Percentiles rank a stretch among this genome's conserved stretches.
Evolutionary conservation across 2,329 filamentous ascomycete genomes (phyloP).

Genomic region (Fusarium kyushuense): DNA sequence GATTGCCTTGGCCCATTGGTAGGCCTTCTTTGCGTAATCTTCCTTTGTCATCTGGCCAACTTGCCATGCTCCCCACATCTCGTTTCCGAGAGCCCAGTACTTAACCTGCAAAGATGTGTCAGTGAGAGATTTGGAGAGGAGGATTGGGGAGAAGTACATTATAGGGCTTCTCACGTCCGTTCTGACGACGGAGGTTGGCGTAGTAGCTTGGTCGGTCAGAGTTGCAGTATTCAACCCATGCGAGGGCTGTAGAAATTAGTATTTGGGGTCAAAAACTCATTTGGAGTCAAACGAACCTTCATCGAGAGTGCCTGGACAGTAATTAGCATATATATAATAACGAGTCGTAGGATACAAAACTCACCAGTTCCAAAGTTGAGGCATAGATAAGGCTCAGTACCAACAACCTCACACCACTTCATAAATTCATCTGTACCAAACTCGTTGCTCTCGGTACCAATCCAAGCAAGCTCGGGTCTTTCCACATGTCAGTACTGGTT

Average conservation of each 20-base stretch:
- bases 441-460: slow-evolving; percentile 79
- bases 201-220: slow-evolving; percentile 81
- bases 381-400: slow-evolving; percentile 82
- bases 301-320: slow-evolving; percentile 54
- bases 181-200: slow-evolving; percentile 80
- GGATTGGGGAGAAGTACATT: slow-evolving; percentile 53
- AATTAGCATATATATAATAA: not conserved
- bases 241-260: slow-evolving; percentile 61
- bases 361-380: slow-evolving; percentile 83
- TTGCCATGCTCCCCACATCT: slow-evolving; percentile 75
- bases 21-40: slow-evolving; percentile 75
- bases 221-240: slow-evolving; percentile 91
- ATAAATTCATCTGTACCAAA: slow-evolving; percentile 91
- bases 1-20: slow-evolving; percentile 78
- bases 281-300: slow-evolving; percentile 45
- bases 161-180: slow-evolving; percentile 82
- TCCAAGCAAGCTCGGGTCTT: slow-evolving; percentile 80
- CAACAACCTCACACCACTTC: slow-evolving; percentile 79
- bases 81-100: slow-evolving; percentile 89
- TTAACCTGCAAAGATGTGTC: slow-evolving; percentile 62
- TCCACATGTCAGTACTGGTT: not conserved
- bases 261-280: not conserved
- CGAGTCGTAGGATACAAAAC: not conserved
- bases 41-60: slow-evolving; percentile 76
- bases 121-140: not conserved